Percentiles rank a stretch among this genome's conserved stretches.
Evolutionary conservation across 2,329 filamentous ascomycete species (phyloP).

Genomic region (Thielaviopsis musarum): DNA sequence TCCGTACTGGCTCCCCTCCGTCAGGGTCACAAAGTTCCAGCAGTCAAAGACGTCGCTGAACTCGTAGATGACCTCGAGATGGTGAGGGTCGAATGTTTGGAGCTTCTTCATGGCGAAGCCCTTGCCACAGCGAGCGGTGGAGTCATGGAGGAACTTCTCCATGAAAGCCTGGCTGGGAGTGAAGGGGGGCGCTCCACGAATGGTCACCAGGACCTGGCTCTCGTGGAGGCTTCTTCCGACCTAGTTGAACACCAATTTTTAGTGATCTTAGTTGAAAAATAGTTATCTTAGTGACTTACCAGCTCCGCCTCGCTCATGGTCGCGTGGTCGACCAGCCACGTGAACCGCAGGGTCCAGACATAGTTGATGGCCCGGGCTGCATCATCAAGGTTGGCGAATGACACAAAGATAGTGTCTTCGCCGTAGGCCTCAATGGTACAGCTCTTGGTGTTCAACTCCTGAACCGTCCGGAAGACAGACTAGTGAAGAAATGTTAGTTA

Average conservation of each 20-base stretch:
- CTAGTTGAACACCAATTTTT: not conserved
- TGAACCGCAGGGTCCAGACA: too few relatives aligned
- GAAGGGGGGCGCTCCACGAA: not conserved
- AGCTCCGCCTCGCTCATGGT: not conserved
- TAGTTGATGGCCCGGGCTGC: not conserved
- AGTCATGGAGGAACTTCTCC: constrained; percentile 1
- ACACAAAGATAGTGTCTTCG: not conserved
- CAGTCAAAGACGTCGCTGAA: not conserved
- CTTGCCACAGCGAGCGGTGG: not conserved
- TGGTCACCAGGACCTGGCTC: constrained; percentile 1
- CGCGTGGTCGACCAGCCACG: not conserved
- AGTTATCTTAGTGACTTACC: not conserved
- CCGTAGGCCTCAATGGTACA: not conserved
- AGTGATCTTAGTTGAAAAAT: not conserved
- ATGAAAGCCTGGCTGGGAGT: constrained; percentile 11
- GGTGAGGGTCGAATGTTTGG: not conserved
- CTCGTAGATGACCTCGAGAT: not conserved
- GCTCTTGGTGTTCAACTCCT: not conserved
- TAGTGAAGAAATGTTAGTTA: not conserved
- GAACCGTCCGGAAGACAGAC: not conserved
- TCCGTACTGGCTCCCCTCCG: not conserved
- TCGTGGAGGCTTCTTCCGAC: not conserved
- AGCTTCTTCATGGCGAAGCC: constrained; percentile 20
- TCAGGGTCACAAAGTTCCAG: not conserved
- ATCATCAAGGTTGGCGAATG: not conserved